Evolutionary conservation across 2,329 filamentous ascomycete species (phyloP), one percentile per base, ranked within the genome.

Genomic region (Cytospora piceicola): DNA sequence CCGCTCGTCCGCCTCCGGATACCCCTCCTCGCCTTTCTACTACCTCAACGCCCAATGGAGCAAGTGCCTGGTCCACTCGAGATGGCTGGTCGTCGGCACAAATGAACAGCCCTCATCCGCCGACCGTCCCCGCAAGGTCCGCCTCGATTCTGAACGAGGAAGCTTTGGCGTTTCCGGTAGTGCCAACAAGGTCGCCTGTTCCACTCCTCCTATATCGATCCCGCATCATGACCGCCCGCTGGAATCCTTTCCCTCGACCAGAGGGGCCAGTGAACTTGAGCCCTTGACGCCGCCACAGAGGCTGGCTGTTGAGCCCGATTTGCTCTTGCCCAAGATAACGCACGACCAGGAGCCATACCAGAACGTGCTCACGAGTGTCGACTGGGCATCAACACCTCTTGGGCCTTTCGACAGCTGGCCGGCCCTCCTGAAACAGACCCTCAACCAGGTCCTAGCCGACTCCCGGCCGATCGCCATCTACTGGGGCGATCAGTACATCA

Each of bases 391-490:
- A 7, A 83, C 81, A 0, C 77, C 79, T 12, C 74, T 83, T 2
- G 82, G 82, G 0, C 76, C 78, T 1, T 77, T 82, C 70, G 63
- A 73, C 1, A 69, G 64, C 55, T 85, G 82, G 82, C 75, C 78
- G 15, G 49, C 73, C 2, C 75, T 77, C 20, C 77, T 85, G 24
- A 78, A 80, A 39, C 78, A 81, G 55, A 75, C 74, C 1, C 74
- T 78, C 64, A 76, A 77, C 65, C 75, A 80, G 61, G 75, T 79
- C 42, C 72, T 81, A 34, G 75, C 76, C 30, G 79, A 81, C 70
- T 77, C 76, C 30, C 73, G 76, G 20, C 83, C 83, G 4, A 82
- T 83, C 24, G 84, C 84, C 12, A 82, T 88, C 75, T 88, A 88
- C 71, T 89, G 86, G 86, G 67, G 67, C 4, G 58, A 64, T 15